These are phyloP conservation scores for Psilocybe sp. DNA, from an alignment of 768 basidiomycete genomes.

Conservation along the genomic window DNA sequence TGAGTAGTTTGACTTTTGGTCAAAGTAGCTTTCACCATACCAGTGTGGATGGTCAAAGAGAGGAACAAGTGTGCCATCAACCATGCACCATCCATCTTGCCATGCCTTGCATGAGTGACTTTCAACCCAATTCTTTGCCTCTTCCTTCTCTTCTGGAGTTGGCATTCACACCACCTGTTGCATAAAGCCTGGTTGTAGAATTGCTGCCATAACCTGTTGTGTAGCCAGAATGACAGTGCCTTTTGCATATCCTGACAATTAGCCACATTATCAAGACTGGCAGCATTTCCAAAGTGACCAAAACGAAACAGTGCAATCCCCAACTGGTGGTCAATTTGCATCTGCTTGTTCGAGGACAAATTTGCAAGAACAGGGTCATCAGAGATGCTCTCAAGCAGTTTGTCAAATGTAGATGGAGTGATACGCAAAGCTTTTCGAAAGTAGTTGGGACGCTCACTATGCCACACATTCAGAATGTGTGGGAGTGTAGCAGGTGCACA, in stretches of 20 bases:
- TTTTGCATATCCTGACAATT: constrained; percentile 32
- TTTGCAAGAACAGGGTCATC: constrained; percentile 6
- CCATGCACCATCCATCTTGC: constrained; percentile 30
- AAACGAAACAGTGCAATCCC: constrained; percentile 36
- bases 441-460: too few relatives aligned
- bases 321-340: constrained; percentile 23
- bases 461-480: too few relatives aligned
- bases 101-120: constrained; percentile 28
- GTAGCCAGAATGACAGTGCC: constrained; percentile 24
- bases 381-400: constrained; percentile 15
- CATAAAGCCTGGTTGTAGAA: constrained; percentile 24
- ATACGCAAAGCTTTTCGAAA: constrained; percentile 17
- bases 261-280: constrained; percentile 25
- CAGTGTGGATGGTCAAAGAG: constrained; percentile 25
- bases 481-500: too few relatives aligned
- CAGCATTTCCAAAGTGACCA: constrained; percentile 38
- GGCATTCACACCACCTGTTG: constrained; percentile 23
- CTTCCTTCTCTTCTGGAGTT: constrained; percentile 28
- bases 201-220: constrained; percentile 26
- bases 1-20: constrained; percentile 34
- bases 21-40: constrained; percentile 35
- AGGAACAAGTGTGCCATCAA: constrained; percentile 37
- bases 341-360: constrained; percentile 2
- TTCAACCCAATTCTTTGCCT: constrained; percentile 35
- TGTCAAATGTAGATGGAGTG: constrained; percentile 30